Base-by-base conservation (phyloP, 2,329 filamentous ascomycete genomes). In the Fusarium musae region DNA sequence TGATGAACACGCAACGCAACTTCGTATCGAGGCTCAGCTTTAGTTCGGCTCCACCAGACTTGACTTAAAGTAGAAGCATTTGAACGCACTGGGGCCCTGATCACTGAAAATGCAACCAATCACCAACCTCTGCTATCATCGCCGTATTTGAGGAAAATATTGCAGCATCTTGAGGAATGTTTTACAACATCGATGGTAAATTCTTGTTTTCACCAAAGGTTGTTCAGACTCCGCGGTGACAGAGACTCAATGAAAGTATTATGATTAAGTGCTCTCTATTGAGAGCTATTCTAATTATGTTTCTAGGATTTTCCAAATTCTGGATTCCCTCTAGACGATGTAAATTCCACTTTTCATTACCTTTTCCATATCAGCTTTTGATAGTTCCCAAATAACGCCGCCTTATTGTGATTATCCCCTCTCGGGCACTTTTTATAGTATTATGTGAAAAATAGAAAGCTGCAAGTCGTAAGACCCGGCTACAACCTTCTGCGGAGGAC, bases 1-100 rank as follows among this genome's bases (percentile, higher is more conserved):
- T 39, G 21, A 28, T 17, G 37, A 17, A 46, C n/a, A 30, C 28
- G 37, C 11, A 50, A 30, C 28, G 37, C 11, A 44, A 32, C 23
- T 47, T n/a, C 1, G 23, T 28, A 28, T 28, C 19, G 23, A n/a
- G 50, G 50, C 34, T 54, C 8, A 15, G 13, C 49, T 13, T 44
- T 28, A 16, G 23, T 16, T 42, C 5, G 6, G 6, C 42, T 17
- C 65, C 63, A 54, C 47, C 26, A 6, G 5, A 17, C 42, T 56
- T 68, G 43, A 52, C 71, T 17, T 6, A 5, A 73, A 59, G 19
- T 9, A 52, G 72, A 59, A 75, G 26, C 44, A 65, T 65, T 70
- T 39, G 53, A 75, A 40, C 72, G 72, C 72, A 30, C 39, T 23
- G 40, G 3, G 15, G 34, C 34, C 34, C 9, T 36, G 34, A 36